Conservation (phyloP, 768 basidiomycete genomes). For the Auriscalpium orientale region DNA sequence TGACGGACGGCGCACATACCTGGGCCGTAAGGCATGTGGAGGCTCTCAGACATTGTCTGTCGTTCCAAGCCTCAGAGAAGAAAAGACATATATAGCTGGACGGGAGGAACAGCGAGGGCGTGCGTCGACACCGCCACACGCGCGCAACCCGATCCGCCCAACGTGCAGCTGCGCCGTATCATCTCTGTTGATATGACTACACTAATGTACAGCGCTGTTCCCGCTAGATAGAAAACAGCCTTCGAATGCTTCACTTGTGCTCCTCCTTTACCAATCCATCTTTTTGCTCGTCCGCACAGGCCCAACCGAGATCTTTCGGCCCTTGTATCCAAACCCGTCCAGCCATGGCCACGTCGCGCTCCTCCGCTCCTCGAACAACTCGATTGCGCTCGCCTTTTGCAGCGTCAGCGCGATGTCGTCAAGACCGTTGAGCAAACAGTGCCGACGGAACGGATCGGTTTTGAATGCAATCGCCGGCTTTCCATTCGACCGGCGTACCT, state of each 20-base stretch:
- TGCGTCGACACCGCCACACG: not conserved
- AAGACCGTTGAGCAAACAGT: conserved; percentile 90
- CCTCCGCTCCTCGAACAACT: conserved; percentile 70
- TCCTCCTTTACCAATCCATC: conserved; percentile 61
- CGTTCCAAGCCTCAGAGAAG: not conserved
- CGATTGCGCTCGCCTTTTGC: conserved; percentile 67
- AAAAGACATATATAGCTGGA: not conserved
- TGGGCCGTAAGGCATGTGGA: not conserved
- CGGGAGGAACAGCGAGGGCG: not conserved
- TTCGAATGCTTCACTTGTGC: not conserved
- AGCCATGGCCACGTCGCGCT: conserved; percentile 89
- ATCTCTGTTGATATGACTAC: not conserved
- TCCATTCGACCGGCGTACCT: conserved; percentile 55
- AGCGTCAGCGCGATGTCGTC: conserved; percentile 96
- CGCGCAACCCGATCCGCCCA: not conserved
- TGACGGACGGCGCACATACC: not conserved
- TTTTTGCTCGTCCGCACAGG: conserved; percentile 34
- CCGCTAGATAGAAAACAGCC: not conserved
- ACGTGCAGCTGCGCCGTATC: not conserved
- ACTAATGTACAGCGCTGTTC: not conserved
- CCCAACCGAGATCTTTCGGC: conserved; percentile 59
- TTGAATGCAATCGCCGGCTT: conserved; percentile 68
- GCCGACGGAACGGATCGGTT: conserved; percentile 84
- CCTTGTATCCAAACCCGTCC: conserved; percentile 89
- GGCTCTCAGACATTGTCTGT: not conserved